A percentile compares a stretch with the other conserved stretches of the same genome.
Conservation (phyloP, 345 rosid genomes). For the Linum usitatissimum region DNA sequence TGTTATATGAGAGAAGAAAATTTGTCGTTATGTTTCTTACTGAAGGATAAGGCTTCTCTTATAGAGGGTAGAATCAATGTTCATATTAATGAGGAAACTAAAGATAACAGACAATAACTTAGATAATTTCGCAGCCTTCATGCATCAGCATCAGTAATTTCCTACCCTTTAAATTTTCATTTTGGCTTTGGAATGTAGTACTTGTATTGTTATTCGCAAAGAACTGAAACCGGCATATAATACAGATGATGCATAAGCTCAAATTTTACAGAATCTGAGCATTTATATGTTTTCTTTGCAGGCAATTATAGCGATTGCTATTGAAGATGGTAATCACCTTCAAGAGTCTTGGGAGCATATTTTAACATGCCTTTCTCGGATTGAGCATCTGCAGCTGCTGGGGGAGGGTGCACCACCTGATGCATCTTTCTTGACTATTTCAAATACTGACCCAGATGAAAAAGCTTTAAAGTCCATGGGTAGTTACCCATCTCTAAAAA, state of each 20-base stretch:
- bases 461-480: slow-evolving; percentile 43
- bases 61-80: no score
- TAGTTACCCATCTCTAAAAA: slow-evolving; percentile 52
- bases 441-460: slow-evolving; percentile 63
- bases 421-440: slow-evolving; percentile 62
- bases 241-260: background rate
- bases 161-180: background rate
- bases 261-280: background rate
- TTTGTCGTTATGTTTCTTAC: no score
- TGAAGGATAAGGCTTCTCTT: no score
- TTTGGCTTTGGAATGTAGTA: background rate
- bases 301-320: slow-evolving; percentile 86
- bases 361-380: slow-evolving; percentile 86
- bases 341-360: slow-evolving; percentile 98
- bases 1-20: no score
- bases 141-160: background rate
- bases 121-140: background rate
- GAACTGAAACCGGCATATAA: background rate
- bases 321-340: slow-evolving; percentile 91
- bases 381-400: slow-evolving; percentile 86
- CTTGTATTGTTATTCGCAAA: background rate
- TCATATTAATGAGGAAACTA: no score
- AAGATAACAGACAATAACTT: no score
- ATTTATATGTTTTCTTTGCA: slow-evolving; percentile 17
- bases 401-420: slow-evolving; percentile 95